Evolutionary conservation across 495 filamentous ascomycete genomes (phyloP), one percentile per base, ranked within the genome.

Genomic region (Hypoxylon intermedium): DNA sequence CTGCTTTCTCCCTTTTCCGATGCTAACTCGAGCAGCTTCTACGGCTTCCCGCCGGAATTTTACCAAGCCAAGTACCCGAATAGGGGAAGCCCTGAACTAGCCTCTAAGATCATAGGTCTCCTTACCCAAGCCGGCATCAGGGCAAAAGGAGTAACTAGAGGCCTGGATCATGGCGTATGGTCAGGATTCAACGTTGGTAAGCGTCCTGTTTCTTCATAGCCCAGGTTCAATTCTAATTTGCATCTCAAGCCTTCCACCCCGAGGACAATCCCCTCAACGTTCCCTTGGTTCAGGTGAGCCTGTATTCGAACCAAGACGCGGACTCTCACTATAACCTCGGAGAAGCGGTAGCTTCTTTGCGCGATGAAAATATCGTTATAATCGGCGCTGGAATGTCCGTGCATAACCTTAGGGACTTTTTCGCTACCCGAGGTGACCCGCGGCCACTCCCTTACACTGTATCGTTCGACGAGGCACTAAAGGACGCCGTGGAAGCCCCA

Each of bases 361-460:
- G 91, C 20, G 85, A 89, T 30, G 84, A 92, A 57, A 83, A 83
- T 40, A 81, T 94, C 43, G 76, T 89, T 26, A 85, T 95, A 42
- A 85, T 96, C 37, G 82, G 83, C 15, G 87, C 89, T 0, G 91
- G 92, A n/a, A 93, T 93, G 90, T 88, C 88, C 0, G 92, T 92
- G 18, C 91, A 94, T 67, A 94, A 94, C 68, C 78, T 93, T 31
- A 80, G 85, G n/a, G 89, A 92, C 62, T 18, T 88, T 57, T 76
- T 77, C 9, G 75, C 75, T 43, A 68, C 78, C 1, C 73, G 68
- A 46, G 79, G 74, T 4, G 72, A 76, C n/a, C 64, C 79, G 13
- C 67, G 56, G 12, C 82, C 83, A 1, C 33, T 87, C 67, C 85
- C 85, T n/a, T 91, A 92, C 70, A 78, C 81, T n/a, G 78, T 78